Conservation (phyloP, 176 grass and related monocot species). For the Raddia distichophylla region DNA sequence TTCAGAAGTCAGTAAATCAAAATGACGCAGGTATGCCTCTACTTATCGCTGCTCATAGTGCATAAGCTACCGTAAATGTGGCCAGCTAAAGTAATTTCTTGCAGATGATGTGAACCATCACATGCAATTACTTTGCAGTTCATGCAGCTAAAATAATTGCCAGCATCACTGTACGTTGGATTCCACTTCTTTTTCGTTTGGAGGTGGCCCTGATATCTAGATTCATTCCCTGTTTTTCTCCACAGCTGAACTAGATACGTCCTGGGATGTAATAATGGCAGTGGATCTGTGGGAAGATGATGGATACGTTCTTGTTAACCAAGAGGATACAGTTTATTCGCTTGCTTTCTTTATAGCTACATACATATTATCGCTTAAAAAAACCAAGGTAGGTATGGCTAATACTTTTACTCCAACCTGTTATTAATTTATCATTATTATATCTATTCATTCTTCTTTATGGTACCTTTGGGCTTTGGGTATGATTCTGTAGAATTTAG, state of each 20-base stretch:
- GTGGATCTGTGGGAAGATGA: conserved; percentile 70
- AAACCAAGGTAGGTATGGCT: conserved; percentile 65
- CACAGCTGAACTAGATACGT: conserved; percentile 57
- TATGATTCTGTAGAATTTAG: too few relatives aligned
- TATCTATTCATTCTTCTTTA: not conserved
- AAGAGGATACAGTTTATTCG: conserved; percentile 84
- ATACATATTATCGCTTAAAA: conserved; percentile 69
- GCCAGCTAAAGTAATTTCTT: not conserved
- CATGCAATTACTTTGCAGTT: too few relatives aligned
- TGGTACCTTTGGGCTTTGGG: not conserved
- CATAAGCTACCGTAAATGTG: not conserved
- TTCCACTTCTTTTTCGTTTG: not conserved
- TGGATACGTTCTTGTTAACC: conserved; percentile 83
- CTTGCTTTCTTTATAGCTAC: conserved; percentile 85
- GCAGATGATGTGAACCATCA: not conserved
- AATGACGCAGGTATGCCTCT: conserved; percentile 50
- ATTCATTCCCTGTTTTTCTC: conserved; percentile 19
- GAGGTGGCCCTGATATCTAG: not conserved
- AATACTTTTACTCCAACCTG: not conserved
- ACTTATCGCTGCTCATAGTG: not conserved
- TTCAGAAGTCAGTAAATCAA: conserved; percentile 57
- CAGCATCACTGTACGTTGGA: not conserved
- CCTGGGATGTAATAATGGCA: conserved; percentile 75
- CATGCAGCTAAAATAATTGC: too few relatives aligned
- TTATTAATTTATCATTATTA: not conserved